These are phyloP conservation scores for Phytophthora tubulina DNA, from an alignment of 352 stramenopile genomes.

Conservation along the genomic window DNA sequence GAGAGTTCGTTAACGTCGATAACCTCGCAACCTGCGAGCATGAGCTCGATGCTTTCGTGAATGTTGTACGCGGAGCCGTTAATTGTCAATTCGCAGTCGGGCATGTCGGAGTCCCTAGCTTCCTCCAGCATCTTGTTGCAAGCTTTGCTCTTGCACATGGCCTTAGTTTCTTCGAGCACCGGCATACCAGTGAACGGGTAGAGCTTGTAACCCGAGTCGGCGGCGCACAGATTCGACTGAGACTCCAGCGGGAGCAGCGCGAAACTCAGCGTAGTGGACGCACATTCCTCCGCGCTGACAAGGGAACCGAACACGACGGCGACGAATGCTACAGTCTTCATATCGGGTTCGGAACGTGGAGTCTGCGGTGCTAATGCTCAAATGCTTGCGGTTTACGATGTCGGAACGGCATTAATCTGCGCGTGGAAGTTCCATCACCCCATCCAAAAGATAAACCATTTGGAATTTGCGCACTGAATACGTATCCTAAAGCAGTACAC, in stretches of 20 bases:
- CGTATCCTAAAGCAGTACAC: conserved; percentile 11
- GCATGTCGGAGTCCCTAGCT: conserved; percentile 38
- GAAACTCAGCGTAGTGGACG: conserved; percentile 40
- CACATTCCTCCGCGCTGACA: conserved; percentile 39
- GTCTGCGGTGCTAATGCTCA: conserved; percentile 7
- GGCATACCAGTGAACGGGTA: conserved; percentile 50
- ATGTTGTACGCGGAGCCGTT: conserved; percentile 48
- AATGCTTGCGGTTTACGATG: conserved; percentile 23
- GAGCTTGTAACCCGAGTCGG: conserved; percentile 46
- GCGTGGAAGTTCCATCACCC: conserved; percentile 23
- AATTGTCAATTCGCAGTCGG: conserved; percentile 42
- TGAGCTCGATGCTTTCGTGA: conserved; percentile 44
- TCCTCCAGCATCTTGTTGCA: conserved; percentile 43
- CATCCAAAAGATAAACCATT: conserved; percentile 36
- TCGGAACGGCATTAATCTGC: conserved; percentile 7
- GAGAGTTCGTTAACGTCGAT: conserved; percentile 37
- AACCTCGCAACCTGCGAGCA: conserved; percentile 33
- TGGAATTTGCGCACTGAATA: conserved; percentile 23
- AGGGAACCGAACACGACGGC: conserved; percentile 29
- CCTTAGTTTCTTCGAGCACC: conserved; percentile 30
- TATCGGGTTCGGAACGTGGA: conserved; percentile 6
- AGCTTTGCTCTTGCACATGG: conserved; percentile 42
- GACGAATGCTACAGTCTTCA: conserved; percentile 42
- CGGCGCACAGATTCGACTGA: conserved; percentile 34
- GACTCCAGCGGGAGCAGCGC: conserved; percentile 45